Conservation (phyloP, 2,329 filamentous ascomycete genomes). For the Colletotrichum sp. region DNA sequence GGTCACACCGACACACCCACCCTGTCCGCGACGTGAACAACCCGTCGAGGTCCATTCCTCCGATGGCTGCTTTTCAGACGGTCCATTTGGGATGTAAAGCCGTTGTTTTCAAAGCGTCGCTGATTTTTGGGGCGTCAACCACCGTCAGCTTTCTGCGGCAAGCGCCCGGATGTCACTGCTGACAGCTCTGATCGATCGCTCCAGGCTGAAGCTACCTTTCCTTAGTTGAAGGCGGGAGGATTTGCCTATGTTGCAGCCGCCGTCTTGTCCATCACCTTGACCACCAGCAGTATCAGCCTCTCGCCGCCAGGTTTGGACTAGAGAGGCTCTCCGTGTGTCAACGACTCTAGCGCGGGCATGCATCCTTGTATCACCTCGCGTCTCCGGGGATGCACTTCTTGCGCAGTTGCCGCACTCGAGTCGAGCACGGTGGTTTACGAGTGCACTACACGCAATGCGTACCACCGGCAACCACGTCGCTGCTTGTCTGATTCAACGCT, state of each 20-base stretch:
- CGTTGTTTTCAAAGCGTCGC: slow-evolving; percentile 1
- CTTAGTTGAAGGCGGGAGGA: neutral
- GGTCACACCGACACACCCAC: neutral
- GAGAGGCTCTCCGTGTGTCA: neutral
- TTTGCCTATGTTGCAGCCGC: neutral
- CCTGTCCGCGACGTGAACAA: neutral
- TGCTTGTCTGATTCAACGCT: neutral
- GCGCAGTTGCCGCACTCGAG: neutral
- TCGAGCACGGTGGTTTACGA: neutral
- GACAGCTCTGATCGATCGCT: neutral
- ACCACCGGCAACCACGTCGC: neutral
- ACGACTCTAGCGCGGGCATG: neutral
- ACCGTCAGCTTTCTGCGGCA: slow-evolving; percentile 3
- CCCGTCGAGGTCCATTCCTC: neutral
- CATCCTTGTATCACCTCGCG: neutral
- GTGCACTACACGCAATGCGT: neutral
- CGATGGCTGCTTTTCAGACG: neutral
- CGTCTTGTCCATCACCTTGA: neutral
- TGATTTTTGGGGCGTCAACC: neutral
- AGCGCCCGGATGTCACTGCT: neutral
- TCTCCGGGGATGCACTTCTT: slow-evolving; percentile 1
- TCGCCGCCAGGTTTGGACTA: neutral
- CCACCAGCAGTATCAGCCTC: neutral
- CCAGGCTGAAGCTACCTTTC: neutral
- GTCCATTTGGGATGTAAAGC: neutral